Evolutionary conservation across 441 rosid species (phyloP).

Genomic region (Aleurites moluccanus): DNA sequence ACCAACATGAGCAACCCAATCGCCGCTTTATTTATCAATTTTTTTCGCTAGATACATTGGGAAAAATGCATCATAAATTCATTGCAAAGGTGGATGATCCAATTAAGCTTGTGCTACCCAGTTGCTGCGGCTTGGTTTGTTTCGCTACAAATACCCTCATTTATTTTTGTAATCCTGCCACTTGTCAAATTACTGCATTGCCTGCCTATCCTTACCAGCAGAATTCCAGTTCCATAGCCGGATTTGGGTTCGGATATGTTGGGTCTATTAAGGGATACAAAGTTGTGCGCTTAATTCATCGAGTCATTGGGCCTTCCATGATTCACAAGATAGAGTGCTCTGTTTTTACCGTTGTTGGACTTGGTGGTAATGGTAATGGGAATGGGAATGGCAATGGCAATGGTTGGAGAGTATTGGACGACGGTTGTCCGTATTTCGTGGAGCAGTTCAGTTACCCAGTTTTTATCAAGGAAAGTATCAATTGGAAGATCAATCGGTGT

Average conservation of each 20-base stretch:
- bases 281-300: constrained; percentile 9
- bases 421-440: constrained; percentile 15
- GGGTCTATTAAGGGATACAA: not conserved
- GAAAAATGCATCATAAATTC: not conserved
- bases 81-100: constrained; percentile 5
- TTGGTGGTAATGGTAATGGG: not conserved
- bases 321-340: constrained; percentile 11
- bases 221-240: not conserved
- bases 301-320: not conserved
- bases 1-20: not conserved
- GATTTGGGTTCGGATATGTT: constrained; percentile 16
- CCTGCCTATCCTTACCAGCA: not conserved
- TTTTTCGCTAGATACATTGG: not conserved
- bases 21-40: not conserved
- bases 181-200: not conserved
- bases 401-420: constrained; percentile 4
- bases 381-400: too few relatives aligned
- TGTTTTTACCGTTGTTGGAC: constrained; percentile 6
- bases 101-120: constrained; percentile 17
- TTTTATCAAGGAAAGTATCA: constrained; percentile 8
- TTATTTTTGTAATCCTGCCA: constrained; percentile 17
- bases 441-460: constrained; percentile 22
- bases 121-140: constrained; percentile 21
- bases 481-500: constrained; percentile 21
- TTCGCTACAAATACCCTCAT: constrained; percentile 10